Conservation (phyloP, 805 yeast genomes). For the Candida loeiensis region DNA sequence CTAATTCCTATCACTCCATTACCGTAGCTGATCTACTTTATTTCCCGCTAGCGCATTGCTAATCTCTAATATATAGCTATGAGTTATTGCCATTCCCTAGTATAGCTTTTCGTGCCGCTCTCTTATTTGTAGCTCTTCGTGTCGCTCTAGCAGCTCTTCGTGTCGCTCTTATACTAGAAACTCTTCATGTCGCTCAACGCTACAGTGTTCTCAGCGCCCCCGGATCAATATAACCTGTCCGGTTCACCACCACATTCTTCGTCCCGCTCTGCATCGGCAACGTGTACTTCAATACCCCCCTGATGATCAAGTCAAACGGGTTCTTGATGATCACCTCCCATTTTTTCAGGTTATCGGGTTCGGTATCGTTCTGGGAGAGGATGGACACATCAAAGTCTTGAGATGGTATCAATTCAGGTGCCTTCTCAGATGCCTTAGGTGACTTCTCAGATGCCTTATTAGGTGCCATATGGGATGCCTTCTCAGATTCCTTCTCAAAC, state of each 20-base stretch:
- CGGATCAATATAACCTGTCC: conserved; percentile 57
- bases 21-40: no score
- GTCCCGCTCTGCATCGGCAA: conserved; percentile 56
- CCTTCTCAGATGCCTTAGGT: no score
- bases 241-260: conserved; percentile 60
- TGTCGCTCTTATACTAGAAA: neutral
- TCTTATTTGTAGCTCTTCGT: no score
- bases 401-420: no score
- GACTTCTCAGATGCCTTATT: no score
- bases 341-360: conserved; percentile 44
- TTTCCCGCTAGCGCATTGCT: no score
- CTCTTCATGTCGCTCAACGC: neutral
- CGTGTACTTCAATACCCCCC: conserved; percentile 78
- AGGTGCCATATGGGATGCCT: no score
- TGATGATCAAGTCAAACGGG: conserved; percentile 80
- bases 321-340: conserved; percentile 75
- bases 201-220: conserved; percentile 5
- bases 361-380: conserved; percentile 14
- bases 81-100: no score
- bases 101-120: no score
- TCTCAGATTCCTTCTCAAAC: no score
- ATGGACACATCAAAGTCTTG: neutral
- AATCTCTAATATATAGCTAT: no score
- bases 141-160: neutral
- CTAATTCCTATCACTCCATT: no score